Evolutionary conservation across 2,329 filamentous ascomycete species (phyloP).

Genomic region (Aspergillus thermomutatus): DNA sequence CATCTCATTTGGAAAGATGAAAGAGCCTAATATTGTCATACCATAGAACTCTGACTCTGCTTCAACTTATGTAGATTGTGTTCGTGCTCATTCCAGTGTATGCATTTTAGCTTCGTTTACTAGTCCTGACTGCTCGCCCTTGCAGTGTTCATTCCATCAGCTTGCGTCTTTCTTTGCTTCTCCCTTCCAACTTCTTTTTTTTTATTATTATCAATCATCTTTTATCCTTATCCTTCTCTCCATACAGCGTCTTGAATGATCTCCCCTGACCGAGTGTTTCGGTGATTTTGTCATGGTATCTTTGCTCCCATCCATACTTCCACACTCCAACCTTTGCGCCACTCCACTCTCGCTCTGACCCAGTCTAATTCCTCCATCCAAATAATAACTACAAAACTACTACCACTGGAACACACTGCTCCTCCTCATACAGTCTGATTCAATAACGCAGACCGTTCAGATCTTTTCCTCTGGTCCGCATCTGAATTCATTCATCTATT

Average conservation of each 20-base stretch:
- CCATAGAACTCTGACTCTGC: not conserved
- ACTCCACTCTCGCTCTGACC: not conserved
- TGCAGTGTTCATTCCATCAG: not conserved
- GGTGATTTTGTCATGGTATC: not conserved
- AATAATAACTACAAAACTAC: not conserved
- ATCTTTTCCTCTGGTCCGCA: not conserved
- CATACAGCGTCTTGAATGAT: not conserved
- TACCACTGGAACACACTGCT: not conserved
- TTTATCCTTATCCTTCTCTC: not conserved
- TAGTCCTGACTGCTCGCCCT: too few relatives aligned
- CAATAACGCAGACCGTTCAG: not conserved
- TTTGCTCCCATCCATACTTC: not conserved
- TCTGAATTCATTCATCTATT: conserved; percentile 9
- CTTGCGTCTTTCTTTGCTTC: not conserved
- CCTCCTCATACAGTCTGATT: not conserved
- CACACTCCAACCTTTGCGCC: not conserved
- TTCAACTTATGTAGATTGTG: not conserved
- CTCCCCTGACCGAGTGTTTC: not conserved
- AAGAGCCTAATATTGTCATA: not conserved
- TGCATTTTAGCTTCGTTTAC: not conserved
- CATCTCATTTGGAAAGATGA: too few relatives aligned
- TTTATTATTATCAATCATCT: not conserved
- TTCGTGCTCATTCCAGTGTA: not conserved
- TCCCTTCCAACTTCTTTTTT: not conserved
- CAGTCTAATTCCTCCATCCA: conserved; percentile 4